Conservation (phyloP, 2,329 filamentous ascomycete species). For the Leptographium lundbergii region DNA sequence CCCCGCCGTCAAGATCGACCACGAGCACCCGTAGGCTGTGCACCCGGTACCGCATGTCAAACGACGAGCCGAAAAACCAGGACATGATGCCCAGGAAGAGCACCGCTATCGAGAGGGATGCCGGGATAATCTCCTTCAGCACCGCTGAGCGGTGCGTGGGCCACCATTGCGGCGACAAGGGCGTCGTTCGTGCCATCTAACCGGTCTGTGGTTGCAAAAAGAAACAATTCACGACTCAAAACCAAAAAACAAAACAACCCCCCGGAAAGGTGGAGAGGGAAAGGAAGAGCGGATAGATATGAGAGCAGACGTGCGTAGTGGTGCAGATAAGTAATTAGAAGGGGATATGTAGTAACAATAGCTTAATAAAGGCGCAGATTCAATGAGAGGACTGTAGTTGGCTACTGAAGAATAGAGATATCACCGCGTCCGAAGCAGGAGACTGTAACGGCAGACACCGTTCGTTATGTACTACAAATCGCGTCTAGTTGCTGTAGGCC, state of each 20-base stretch:
- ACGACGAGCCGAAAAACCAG: conserved; percentile 1
- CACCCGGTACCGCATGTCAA: not conserved
- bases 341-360: not conserved
- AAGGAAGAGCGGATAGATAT: not conserved
- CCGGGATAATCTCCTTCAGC: not conserved
- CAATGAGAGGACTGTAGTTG: not conserved
- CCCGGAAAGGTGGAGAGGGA: not conserved
- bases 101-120: not conserved
- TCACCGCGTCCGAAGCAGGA: not conserved
- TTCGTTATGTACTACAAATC: not conserved
- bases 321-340: not conserved
- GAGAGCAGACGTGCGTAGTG: not conserved
- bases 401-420: not conserved
- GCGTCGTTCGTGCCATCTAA: not conserved
- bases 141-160: not conserved
- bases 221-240: too few species aligned
- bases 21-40: conserved; percentile 1
- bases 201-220: too few species aligned
- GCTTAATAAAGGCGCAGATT: not conserved
- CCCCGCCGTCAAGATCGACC: conserved; percentile 19
- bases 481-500: not conserved
- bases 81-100: not conserved
- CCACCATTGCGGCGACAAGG: not conserved
- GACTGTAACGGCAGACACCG: not conserved
- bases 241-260: too few species aligned